Evolutionary conservation across 1,284 basidiomycete species (phyloP), one percentile per base, ranked within the genome.

Genomic region (Boletellus deceptivus): DNA sequence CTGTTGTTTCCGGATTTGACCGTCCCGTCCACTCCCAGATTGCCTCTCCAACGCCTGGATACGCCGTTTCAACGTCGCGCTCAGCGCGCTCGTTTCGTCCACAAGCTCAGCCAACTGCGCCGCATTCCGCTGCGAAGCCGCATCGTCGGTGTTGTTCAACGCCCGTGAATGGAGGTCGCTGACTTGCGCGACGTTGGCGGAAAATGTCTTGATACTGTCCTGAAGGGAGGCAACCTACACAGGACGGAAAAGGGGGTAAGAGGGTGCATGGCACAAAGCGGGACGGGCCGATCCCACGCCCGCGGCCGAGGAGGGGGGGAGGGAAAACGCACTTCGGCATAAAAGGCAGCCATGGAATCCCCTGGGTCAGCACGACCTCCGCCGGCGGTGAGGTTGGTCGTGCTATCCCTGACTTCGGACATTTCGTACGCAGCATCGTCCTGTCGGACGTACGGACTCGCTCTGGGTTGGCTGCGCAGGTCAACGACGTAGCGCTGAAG

Each of bases 1-100:
- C 79, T 96, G 90, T 65, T 87, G 84, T 70, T 88, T 91, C 63
- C 86, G 83, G 59, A 88, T 84, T 69, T 89, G 86, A 43, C 84
- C 89, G 61, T 93, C 89, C 46, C 87, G 82, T 42, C 88, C 86
- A 38, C 80, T 68, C 39, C 85, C 84, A 56, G 81, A 80, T 67
- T 85, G 83, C 51, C 79, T 76, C 70, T 92, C 90, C 58, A 94
- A 70, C 3, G 80, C 77, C 70, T 94, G 90, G 67, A 95, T 82
- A 48, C 89, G 78, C 49, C 80, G 79, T 71, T 93, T 93, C 60
- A 93, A 76, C 18, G 81, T 78, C 39, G 79, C 72, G 61, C 90
- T 91, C 16, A 91, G 74, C 2, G 80, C 77, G 60, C 89, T 87
- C 13, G 91, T 93, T 54, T 92, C 87, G 40, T 81, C 79, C 17